Evolutionary conservation across 2,329 filamentous ascomycete genomes (phyloP), one percentile per base, ranked within the genome.

Genomic region (Phaeosphaeriaceae sp.): DNA sequence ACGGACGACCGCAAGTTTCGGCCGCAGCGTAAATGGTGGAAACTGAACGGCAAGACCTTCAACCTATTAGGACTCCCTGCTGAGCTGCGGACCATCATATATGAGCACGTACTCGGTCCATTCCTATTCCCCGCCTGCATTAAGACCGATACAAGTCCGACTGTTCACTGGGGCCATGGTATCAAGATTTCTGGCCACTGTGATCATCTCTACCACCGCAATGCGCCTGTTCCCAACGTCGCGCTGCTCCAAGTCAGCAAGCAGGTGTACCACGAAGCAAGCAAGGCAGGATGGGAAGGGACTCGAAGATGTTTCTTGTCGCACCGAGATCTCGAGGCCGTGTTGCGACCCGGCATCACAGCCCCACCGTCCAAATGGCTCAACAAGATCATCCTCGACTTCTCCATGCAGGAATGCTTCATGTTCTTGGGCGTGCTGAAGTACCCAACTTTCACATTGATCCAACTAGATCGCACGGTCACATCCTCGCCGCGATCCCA

Each of bases 11-110:
- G 5, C 7, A 19, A 31, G 19, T 40, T 19, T 17, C 7, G 15
- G 7, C 7, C 21, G 10, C 49, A 51, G 45, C 44, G 33, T 6
- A 25, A n/a, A 9, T 54, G 52, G 52, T 47, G 52, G 44, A 25
- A 36, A 20, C 17, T 31, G 10, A 54, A 48, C n/a, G 31, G 45
- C 27, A 36, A 48, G 33, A n/a, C 10, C 9, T 54, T 54, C 31
- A 9, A 20, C 7, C 22, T 54, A 44, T 17, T 54, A 11, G 52
- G 42, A 20, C 21, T 54, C 4, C 44, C 52, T 27, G 25, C 44
- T 17, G 45, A 54, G 22, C 11, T 54, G 6, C 52, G 52, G 13
- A 42, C 13, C 7, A 40, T 25, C 3, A 19, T 54, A 1, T 54
- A 36, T 22, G 25, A 36, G 42, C 22, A 36, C 20, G 42, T 25